These are phyloP conservation scores for Golubevia pallescens DNA, from an alignment of 1,284 basidiomycete species.

Conservation along the genomic window DNA sequence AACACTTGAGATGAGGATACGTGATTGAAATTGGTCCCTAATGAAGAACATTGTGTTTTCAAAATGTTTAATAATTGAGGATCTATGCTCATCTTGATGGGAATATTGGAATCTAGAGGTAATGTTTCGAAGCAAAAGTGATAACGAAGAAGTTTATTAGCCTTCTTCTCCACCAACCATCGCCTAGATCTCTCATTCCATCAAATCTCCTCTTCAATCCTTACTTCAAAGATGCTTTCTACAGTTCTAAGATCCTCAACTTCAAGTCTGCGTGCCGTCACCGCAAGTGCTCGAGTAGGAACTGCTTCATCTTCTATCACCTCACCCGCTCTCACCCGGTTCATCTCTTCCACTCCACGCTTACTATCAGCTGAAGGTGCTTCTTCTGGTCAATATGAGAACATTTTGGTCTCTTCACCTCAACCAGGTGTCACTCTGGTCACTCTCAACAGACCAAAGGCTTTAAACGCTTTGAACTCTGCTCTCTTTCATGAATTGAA, in stretches of 20 bases:
- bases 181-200: background rate
- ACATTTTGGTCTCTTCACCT: conserved; percentile 78
- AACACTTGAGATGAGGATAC: no score
- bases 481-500: conserved; percentile 73
- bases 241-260: background rate
- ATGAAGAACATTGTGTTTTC: no score
- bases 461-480: conserved; percentile 74
- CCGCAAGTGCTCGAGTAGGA: no score
- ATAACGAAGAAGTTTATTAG: no score
- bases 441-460: conserved; percentile 93
- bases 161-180: no score
- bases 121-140: no score
- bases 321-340: background rate
- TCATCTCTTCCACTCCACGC: background rate
- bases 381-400: conserved; percentile 68
- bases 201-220: background rate
- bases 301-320: background rate
- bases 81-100: no score
- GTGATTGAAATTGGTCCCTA: no score
- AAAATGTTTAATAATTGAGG: no score
- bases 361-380: background rate
- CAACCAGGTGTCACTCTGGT: conserved; percentile 81
- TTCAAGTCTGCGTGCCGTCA: background rate
- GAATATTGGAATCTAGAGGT: no score
- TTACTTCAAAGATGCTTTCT: background rate